These are phyloP conservation scores for Blastocystis sp. DNA, from an alignment of 352 stramenopile species.

Conservation along the genomic window DNA sequence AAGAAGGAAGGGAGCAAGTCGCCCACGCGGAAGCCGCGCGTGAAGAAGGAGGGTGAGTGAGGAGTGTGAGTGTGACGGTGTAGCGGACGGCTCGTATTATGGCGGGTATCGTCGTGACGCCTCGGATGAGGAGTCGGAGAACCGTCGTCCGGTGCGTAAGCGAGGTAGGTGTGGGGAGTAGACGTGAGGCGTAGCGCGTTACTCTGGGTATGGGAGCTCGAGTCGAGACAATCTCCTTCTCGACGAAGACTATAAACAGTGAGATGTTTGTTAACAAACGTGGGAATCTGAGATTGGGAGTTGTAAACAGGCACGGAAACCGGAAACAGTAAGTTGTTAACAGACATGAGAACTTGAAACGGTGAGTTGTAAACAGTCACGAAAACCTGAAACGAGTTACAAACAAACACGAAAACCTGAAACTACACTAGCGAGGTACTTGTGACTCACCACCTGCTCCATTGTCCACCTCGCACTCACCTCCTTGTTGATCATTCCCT, in stretches of 20 bases:
- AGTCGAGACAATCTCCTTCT: conserved; percentile 23
- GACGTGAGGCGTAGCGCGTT: conserved; percentile 28
- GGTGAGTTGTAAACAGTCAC: too few relatives aligned
- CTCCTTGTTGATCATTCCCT: conserved; percentile 44
- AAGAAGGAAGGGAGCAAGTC: conserved; percentile 33
- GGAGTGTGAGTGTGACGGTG: neutral
- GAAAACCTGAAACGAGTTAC: neutral
- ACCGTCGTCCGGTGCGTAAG: neutral
- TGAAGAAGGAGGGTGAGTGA: conserved; percentile 6
- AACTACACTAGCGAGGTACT: neutral
- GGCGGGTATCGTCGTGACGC: conserved; percentile 9
- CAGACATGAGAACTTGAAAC: neutral
- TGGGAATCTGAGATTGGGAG: too few relatives aligned
- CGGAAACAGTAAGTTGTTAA: too few relatives aligned
- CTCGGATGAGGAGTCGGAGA: neutral
- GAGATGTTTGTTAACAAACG: conserved; percentile 16
- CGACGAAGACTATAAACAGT: conserved; percentile 45
- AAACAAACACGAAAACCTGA: neutral
- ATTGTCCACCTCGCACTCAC: conserved; percentile 1
- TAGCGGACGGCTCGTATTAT: neutral
- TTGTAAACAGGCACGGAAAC: too few relatives aligned
- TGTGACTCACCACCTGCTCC: conserved; percentile 34
- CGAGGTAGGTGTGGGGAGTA: conserved; percentile 23
- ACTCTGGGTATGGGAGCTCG: conserved; percentile 59
- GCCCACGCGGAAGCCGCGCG: conserved; percentile 19